phyloP scores from a whole-genome alignment of 768 basidiomycete species.

The Agrocybe pediades region DNA sequence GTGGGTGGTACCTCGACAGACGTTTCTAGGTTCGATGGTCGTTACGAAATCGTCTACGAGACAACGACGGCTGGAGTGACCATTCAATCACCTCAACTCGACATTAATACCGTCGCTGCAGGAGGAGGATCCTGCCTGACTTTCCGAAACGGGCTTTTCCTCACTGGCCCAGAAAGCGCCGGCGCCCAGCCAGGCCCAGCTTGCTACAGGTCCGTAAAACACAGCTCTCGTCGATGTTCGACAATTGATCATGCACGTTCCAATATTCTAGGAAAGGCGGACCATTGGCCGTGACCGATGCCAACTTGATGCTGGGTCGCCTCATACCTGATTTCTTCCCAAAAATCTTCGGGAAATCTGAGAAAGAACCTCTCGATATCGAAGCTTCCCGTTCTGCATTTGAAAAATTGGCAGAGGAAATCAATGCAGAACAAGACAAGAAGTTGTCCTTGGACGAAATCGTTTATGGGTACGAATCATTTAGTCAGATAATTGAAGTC shows the following conservation, averaged over 20 bases:
- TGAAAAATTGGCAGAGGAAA: constrained; percentile 63
- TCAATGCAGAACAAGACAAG: constrained; percentile 65
- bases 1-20: constrained; percentile 97
- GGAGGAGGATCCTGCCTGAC: constrained; percentile 91
- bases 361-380: constrained; percentile 81
- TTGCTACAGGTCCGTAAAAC: constrained; percentile 70
- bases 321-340: constrained; percentile 91
- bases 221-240: constrained; percentile 1
- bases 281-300: constrained; percentile 89
- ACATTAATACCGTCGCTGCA: constrained; percentile 95
- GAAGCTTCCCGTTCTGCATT: constrained; percentile 72
- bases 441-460: constrained; percentile 78
- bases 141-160: constrained; percentile 89
- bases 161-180: constrained; percentile 90
- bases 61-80: constrained; percentile 94
- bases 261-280: constrained; percentile 74
- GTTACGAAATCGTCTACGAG: constrained; percentile 92
- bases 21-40: constrained; percentile 89
- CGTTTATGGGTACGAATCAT: constrained; percentile 77
- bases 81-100: constrained; percentile 90
- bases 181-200: constrained; percentile 93
- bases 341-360: constrained; percentile 90
- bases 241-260: neutral
- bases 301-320: constrained; percentile 87
- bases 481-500: neutral